Evolutionary conservation across 1,284 basidiomycete species (phyloP).

Genomic region (Porogramme epimiltina): DNA sequence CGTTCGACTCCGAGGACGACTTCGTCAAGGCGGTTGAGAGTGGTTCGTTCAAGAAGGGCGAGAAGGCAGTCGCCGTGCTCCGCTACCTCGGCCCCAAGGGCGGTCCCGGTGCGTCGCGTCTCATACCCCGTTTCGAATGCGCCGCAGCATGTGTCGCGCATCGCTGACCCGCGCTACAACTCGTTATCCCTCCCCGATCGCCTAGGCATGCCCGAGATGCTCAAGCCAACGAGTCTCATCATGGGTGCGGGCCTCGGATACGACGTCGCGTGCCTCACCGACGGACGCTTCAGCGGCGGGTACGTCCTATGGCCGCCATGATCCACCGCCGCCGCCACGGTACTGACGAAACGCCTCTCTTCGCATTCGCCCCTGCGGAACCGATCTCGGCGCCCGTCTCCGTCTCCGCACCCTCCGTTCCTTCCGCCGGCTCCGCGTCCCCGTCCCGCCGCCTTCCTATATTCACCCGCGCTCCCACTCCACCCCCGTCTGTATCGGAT

Average conservation of each 20-base stretch:
- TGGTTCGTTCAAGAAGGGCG: slow-evolving; percentile 80
- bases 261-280: slow-evolving; percentile 90
- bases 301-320: slow-evolving; percentile 39
- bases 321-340: not conserved
- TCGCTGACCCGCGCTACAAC: slow-evolving; percentile 3
- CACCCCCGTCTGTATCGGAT: not conserved
- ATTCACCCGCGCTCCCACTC: slow-evolving; percentile 66
- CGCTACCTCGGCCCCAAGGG: slow-evolving; percentile 90
- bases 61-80: slow-evolving; percentile 89
- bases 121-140: not conserved
- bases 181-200: not conserved
- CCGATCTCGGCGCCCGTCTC: not conserved
- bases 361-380: too few species aligned
- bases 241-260: slow-evolving; percentile 93
- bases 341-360: too few species aligned
- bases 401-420: not conserved
- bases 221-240: slow-evolving; percentile 87
- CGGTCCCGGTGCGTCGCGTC: slow-evolving; percentile 66
- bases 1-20: slow-evolving; percentile 83
- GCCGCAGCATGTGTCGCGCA: not conserved
- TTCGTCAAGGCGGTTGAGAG: slow-evolving; percentile 82
- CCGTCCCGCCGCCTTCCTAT: slow-evolving; percentile 8
- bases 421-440: not conserved
- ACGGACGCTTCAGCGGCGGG: slow-evolving; percentile 95
- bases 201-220: slow-evolving; percentile 93